Base-by-base conservation (phyloP, 495 filamentous ascomycete species). In the Tetracladium marchalianum region DNA sequence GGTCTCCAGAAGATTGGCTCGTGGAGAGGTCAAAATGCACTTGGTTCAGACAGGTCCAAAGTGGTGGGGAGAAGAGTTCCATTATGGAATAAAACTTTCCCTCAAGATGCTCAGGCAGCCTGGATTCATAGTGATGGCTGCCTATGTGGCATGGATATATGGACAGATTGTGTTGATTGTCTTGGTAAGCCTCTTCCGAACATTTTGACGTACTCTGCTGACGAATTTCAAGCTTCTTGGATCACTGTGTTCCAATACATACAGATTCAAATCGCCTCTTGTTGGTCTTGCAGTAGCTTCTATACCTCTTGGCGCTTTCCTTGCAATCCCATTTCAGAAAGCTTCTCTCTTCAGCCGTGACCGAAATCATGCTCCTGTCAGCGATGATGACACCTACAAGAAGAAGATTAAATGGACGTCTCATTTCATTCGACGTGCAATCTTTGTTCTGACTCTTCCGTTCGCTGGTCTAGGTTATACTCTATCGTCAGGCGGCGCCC, bases 111-210 rank as follows among this genome's bases (percentile, higher is more conserved):
- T 83, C 12, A 69, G 66, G 15, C 83, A 88, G 57, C 68, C 78
- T 11, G 83, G 85, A 0, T 89, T 87, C 59, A 51, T 76, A 15
- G 59, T 88, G n/a, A 68, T 88, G 53, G 77, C 81, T 10, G 19
- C 82, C 11, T 89, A 87, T 59, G 64, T 80, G 12, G 80, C 71
- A n/a, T 88, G 82, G 83, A 80, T 85, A 46, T 85, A 86, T 61
- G 81, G 79, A 12, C 78, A 86, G 51, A 63, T 86, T 4, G 77
- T 85, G 11, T 62, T 86, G 45, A 66, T 83, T 47, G 81, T 88
- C 46, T 68, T 81, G 46, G 69, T 75, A 55, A 61, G 64, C 53
- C 6, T 11, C 32, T 15, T 11, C 19, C 17, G 13, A 18, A 4
- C 38, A 1, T 39, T 22, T 43, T 22, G n/a, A 31, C 7, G 41